Evolutionary conservation across 768 basidiomycete genomes (phyloP), one percentile per base, ranked within the genome.

Genomic region (Termitomyces sp.): DNA sequence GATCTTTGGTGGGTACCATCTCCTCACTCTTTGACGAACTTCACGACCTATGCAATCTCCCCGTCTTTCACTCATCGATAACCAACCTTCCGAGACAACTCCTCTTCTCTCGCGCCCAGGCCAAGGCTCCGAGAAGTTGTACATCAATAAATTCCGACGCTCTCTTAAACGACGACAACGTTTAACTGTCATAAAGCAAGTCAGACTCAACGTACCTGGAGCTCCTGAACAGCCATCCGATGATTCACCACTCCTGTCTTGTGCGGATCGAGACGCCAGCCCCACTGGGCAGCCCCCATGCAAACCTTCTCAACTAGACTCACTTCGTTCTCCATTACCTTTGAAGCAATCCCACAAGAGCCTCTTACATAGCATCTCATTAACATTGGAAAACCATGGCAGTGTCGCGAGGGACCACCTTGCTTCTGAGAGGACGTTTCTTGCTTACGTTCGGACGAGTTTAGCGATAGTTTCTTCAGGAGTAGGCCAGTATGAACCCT

Each of bases 361-460:
- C 34, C 22, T 61, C 0, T 7, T 50, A 43, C 27, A 53, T 20
- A 50, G 34, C 12, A 41, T 65, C n/a, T 65, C 64, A 0, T 52
- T 67, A 20, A 67, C 51, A 10, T 65, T 82, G 20, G 72, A 81
- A 67, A 83, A 82, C 62, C 71, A 73, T 29, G 81, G 81, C 5
- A 76, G 74, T 47, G 81, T 82, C 39, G 81, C 80, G 8, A 68
- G 82, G 31, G 82, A 82, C 64, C 82, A 83, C 58, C 69, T 83
- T 8, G 79, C 81, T 0, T 75, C 73, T 2, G 82, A 83, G 59
- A 69, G 80, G 39, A 82, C 80, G 5, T 82, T 80, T 63, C 70
- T 83, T 13, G 79, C 82, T 18, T 84, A 82, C 59, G 69, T 82
- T 36, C 68, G 81, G 46, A 83, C 82, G 6, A 80, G 79, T 57